A percentile compares a stretch with the other conserved stretches of the same genome.
phyloP scores from a whole-genome alignment of 768 basidiomycete species.

The Panaeolus papilionaceus region DNA sequence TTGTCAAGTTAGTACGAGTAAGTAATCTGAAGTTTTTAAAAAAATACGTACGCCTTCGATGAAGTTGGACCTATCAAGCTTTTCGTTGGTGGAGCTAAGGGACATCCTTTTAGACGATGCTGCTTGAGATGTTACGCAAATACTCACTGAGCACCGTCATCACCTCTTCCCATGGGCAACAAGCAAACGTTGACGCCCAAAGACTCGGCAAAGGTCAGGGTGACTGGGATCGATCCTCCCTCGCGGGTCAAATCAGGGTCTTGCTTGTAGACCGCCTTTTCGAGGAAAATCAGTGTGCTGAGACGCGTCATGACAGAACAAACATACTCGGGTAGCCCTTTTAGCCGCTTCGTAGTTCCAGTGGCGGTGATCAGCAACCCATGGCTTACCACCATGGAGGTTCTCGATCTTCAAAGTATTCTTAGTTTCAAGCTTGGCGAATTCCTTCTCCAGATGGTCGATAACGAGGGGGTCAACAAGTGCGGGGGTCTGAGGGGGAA shows the following conservation, averaged over 20 bases:
- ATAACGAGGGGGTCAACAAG: conserved; percentile 73
- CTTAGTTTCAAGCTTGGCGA: conserved; percentile 85
- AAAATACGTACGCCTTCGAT: conserved; percentile 73
- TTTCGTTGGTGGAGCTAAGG: conserved; percentile 89
- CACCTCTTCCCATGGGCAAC: conserved; percentile 92
- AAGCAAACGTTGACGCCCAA: conserved; percentile 87
- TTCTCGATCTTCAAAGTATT: conserved; percentile 77
- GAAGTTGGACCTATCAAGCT: conserved; percentile 90
- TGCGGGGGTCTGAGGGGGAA: conserved; percentile 88
- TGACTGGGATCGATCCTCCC: conserved; percentile 95
- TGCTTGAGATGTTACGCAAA: neutral
- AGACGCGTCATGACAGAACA: conserved; percentile 8
- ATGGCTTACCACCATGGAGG: conserved; percentile 86
- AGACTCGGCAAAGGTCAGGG: conserved; percentile 90
- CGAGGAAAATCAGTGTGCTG: conserved; percentile 27
- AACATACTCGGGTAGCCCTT: conserved; percentile 75
- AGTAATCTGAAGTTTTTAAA: neutral
- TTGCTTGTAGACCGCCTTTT: conserved; percentile 66
- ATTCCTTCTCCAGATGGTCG: conserved; percentile 76
- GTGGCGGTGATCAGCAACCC: conserved; percentile 85
- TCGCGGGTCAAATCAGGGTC: conserved; percentile 87
- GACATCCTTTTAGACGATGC: neutral
- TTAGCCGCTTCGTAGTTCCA: conserved; percentile 94
- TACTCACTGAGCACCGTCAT: conserved; percentile 92
- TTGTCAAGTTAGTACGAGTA: neutral